A percentile compares a stretch with the other conserved stretches of the same genome.
Conservation (phyloP, 768 basidiomycete species). For the Jaapia argillacea region DNA sequence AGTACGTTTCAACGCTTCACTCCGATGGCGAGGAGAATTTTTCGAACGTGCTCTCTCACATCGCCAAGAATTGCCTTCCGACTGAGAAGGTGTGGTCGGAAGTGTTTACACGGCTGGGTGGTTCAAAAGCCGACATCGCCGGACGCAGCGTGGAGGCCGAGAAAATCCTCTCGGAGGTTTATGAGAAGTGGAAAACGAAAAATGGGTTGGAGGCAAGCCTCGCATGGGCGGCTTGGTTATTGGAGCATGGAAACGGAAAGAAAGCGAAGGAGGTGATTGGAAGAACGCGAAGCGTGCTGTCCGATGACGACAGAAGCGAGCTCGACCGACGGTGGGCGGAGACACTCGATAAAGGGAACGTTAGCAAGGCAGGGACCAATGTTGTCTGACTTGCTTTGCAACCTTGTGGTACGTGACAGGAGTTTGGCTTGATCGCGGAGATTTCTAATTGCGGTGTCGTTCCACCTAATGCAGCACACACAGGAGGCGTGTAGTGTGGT, state of each 20-base stretch:
- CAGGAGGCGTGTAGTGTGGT: no score
- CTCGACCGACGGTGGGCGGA: slow-evolving; percentile 27
- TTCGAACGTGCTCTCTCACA: slow-evolving; percentile 23
- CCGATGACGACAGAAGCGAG: slow-evolving; percentile 17
- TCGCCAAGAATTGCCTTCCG: slow-evolving; percentile 31
- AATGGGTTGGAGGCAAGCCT: slow-evolving; percentile 28
- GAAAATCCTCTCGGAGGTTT: slow-evolving; percentile 24
- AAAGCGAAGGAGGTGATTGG: slow-evolving; percentile 29
- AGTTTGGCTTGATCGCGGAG: no score
- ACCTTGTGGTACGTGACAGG: no score
- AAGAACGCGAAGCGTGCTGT: slow-evolving; percentile 19
- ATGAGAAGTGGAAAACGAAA: slow-evolving; percentile 32
- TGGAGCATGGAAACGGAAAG: slow-evolving; percentile 27
- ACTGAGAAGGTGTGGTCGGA: slow-evolving; percentile 33
- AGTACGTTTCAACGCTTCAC: slow-evolving; percentile 28
- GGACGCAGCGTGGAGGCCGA: slow-evolving; percentile 11
- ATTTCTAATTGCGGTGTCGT: no score
- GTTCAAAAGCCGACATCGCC: no score
- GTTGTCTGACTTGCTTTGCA: no score
- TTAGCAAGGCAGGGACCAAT: no score
- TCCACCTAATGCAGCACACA: no score
- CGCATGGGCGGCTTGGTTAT: slow-evolving; percentile 39
- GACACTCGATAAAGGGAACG: slow-evolving; percentile 5
- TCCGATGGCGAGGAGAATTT: slow-evolving; percentile 10
- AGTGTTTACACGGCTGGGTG: slow-evolving; percentile 27